Evolutionary conservation across 768 basidiomycete genomes (phyloP), one percentile per base, ranked within the genome.

Genomic region (Agaricus sinodeliciosus): DNA sequence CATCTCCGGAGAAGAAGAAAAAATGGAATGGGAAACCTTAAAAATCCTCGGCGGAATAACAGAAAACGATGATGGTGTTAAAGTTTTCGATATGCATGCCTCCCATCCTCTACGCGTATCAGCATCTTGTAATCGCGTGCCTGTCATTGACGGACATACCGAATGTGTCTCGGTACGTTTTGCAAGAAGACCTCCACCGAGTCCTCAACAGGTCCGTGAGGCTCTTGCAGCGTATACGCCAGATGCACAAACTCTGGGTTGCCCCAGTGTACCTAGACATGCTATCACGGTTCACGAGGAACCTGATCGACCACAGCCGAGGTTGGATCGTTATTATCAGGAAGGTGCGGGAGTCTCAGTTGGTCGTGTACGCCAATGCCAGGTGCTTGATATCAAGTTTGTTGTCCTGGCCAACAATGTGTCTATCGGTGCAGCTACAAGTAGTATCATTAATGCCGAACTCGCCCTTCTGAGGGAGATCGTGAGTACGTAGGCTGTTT

Each of bases 11-110:
- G 95, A 97, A 64, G 90, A 93, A 62, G 96, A 98, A 65, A 99
- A 98, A 67, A 93, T 98, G 58, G 95, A 99, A 67, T 99, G 96
- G 96, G 96, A 99, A 72, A 87, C 91, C 5, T 79, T 89, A 61
- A 99, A 98, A 74, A 99, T 99, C 62, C 82, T 99, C 18, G 95
- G 96, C 19, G 92, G 86, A 2, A 61, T 97, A 52, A 61, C 73
- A 2, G 72, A 79, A 22, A 74, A 75, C 45, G 82, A 84, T 51
- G 71, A 76, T 28, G 79, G 77, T 2, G 58, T 65, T 4, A 79
- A 77, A 53, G 62, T 78, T 9, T 98, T 96, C 67, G 94, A 96
- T 64, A 85, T 91, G 80, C 93, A 93, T 69, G 70, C 82, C 0
- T 63, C 64, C n/a, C 74, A 82, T 37, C 91, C 93, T 0, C 73